Percentiles rank a stretch among this genome's conserved stretches.
phyloP scores from a whole-genome alignment of 1,139 yeast genomes.

The Saccharomyces hybrid region DNA sequence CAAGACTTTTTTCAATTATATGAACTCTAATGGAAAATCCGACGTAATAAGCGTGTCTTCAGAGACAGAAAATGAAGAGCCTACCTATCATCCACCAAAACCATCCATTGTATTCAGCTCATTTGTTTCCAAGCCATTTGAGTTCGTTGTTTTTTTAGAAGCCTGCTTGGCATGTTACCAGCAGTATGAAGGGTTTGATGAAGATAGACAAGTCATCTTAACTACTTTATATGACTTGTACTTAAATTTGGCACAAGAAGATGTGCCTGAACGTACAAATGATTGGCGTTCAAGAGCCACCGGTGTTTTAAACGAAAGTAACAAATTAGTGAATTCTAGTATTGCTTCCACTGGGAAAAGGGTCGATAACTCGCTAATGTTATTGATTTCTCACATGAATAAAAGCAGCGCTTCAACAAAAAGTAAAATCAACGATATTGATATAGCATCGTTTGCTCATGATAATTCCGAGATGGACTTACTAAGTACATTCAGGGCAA shows the following conservation, averaged over 20 bases:
- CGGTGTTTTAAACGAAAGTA: conserved; percentile 40
- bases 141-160: conserved; percentile 88
- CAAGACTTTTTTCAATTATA: conserved; percentile 59
- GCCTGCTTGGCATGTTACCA: conserved; percentile 82
- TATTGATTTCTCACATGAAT: conserved; percentile 55
- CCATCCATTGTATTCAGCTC: conserved; percentile 84
- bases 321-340: conserved; percentile 17
- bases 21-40: conserved; percentile 30
- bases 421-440: neutral
- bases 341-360: conserved; percentile 9
- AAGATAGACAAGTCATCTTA: conserved; percentile 64
- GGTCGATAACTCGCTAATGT: conserved; percentile 53
- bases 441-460: conserved; percentile 13
- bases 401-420: neutral
- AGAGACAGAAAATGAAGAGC: conserved; percentile 26
- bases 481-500: conserved; percentile 58
- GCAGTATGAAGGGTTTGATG: conserved; percentile 58
- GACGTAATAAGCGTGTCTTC: conserved; percentile 3
- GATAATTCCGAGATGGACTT: conserved; percentile 33
- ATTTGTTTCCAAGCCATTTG: conserved; percentile 74
- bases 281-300: conserved; percentile 65
- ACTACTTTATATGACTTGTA: conserved; percentile 80
- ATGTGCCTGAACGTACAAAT: conserved; percentile 32
- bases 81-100: conserved; percentile 85
- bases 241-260: conserved; percentile 48